Conservation (phyloP, 306 rosid species). For the Glycine tomentella region DNA sequence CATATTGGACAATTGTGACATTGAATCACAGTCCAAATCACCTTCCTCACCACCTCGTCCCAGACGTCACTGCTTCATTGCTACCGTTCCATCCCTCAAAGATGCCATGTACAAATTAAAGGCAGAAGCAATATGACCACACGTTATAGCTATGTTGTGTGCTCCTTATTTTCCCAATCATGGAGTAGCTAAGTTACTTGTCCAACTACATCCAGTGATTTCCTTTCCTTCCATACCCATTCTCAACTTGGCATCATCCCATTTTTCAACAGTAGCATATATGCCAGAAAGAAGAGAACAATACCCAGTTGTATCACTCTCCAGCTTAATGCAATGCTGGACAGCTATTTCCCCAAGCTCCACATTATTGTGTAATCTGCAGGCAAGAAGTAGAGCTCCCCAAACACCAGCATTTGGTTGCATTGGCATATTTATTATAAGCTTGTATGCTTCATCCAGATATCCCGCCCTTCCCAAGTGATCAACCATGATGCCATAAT, state of each 20-base stretch:
- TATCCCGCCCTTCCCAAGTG: constrained; percentile 74
- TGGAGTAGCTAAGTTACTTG: constrained; percentile 31
- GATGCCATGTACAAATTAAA: neutral
- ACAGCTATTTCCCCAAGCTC: constrained; percentile 72
- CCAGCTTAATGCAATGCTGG: constrained; percentile 68
- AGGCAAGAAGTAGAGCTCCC: constrained; percentile 83
- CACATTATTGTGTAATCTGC: constrained; percentile 61
- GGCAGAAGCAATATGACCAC: constrained; percentile 18
- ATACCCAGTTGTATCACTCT: constrained; percentile 59
- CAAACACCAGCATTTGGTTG: constrained; percentile 68
- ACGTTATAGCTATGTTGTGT: neutral
- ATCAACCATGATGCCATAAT: constrained; percentile 74
- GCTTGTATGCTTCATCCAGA: constrained; percentile 64
- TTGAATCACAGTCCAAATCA: constrained; percentile 54
- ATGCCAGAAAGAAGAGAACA: constrained; percentile 65
- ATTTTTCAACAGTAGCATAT: constrained; percentile 64
- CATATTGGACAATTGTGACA: constrained; percentile 65
- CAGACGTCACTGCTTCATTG: constrained; percentile 37
- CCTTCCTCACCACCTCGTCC: constrained; percentile 43
- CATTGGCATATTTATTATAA: constrained; percentile 69
- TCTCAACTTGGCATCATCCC: constrained; percentile 66
- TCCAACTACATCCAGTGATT: constrained; percentile 73
- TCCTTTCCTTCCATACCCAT: constrained; percentile 48
- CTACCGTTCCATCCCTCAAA: neutral
- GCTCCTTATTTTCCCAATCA: constrained; percentile 30